A percentile compares a stretch with the other conserved stretches of the same genome.
These are phyloP conservation scores for Coprinellus aureogranulatus DNA, from an alignment of 768 basidiomycete species.

Conservation along the genomic window DNA sequence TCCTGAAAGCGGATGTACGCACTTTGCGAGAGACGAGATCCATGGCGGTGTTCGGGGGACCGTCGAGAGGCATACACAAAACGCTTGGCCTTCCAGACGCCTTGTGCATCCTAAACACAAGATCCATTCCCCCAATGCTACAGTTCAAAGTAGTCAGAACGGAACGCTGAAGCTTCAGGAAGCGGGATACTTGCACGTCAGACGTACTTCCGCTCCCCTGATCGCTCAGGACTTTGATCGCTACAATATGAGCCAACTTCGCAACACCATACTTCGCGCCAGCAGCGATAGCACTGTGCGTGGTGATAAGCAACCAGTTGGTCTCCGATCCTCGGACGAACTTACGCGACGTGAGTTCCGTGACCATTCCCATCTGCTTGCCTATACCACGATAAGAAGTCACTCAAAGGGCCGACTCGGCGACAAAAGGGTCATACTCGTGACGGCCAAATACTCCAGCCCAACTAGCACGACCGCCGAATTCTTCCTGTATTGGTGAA, in stretches of 20 bases:
- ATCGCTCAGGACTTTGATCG: constrained; percentile 42
- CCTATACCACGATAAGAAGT: too few relatives aligned
- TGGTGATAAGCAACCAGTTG: neutral
- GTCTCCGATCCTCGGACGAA: neutral
- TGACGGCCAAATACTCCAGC: too few relatives aligned
- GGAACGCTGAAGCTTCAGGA: too few relatives aligned
- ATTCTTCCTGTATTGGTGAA: constrained; percentile 26
- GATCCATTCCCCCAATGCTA: constrained; percentile 33
- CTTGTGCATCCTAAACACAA: constrained; percentile 19
- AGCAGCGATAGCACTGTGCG: constrained; percentile 13
- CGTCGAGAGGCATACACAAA: constrained; percentile 37
- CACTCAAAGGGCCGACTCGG: too few relatives aligned
- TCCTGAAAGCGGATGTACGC: neutral
- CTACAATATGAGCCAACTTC: constrained; percentile 30
- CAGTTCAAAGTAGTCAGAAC: neutral
- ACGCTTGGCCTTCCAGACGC: constrained; percentile 28
- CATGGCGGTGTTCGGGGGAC: constrained; percentile 22
- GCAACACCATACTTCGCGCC: constrained; percentile 17
- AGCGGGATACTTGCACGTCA: constrained; percentile 21
- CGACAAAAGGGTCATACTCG: constrained; percentile 15
- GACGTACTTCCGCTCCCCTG: constrained; percentile 25
- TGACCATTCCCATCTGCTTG: constrained; percentile 31
- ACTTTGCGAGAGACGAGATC: constrained; percentile 31
- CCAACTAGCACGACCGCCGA: constrained; percentile 38
- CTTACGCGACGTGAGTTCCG: constrained; percentile 13